Percentiles rank a stretch among this genome's conserved stretches.
Evolutionary conservation across 179 eudicot species (phyloP).

Genomic region (Amaranthus tricolor): DNA sequence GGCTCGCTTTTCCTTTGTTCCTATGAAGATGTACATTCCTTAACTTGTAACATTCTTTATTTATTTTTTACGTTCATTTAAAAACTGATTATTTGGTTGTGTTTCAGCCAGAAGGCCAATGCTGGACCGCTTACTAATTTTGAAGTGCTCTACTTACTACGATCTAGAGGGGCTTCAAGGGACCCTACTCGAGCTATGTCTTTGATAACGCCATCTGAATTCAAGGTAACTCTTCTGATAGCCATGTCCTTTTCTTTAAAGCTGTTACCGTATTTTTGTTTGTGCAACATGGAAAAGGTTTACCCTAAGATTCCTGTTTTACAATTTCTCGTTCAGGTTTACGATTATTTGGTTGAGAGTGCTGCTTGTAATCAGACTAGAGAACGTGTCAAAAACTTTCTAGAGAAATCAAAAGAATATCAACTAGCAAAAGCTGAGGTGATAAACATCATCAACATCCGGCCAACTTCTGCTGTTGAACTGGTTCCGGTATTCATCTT

Average conservation of each 20-base stretch:
- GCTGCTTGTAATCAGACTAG: constrained; percentile 61
- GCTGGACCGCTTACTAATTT: constrained; percentile 80
- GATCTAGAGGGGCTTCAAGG: constrained; percentile 67
- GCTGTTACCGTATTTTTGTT: background rate
- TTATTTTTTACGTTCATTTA: background rate
- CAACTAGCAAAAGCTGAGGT: constrained; percentile 65
- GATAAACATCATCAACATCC: constrained; percentile 59
- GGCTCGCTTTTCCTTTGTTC: background rate
- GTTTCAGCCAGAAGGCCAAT: constrained; percentile 50
- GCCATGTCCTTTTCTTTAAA: background rate
- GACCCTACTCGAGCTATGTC: constrained; percentile 65
- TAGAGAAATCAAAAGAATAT: constrained; percentile 43
- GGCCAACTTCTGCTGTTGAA: constrained; percentile 53
- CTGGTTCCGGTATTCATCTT: constrained; percentile 48
- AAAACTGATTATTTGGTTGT: background rate
- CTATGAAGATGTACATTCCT: constrained; percentile 12
- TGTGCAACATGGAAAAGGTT: background rate
- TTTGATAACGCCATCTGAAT: constrained; percentile 58
- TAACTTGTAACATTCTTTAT: background rate
- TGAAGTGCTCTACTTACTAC: constrained; percentile 74
- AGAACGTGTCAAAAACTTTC: constrained; percentile 44
- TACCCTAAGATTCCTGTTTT: background rate
- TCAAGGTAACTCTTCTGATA: constrained; percentile 42
- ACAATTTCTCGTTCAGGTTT: constrained; percentile 48
- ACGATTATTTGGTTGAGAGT: constrained; percentile 64